Evolutionary conservation across 2,329 filamentous ascomycete species (phyloP).

Genomic region (Fusarium nurragi): DNA sequence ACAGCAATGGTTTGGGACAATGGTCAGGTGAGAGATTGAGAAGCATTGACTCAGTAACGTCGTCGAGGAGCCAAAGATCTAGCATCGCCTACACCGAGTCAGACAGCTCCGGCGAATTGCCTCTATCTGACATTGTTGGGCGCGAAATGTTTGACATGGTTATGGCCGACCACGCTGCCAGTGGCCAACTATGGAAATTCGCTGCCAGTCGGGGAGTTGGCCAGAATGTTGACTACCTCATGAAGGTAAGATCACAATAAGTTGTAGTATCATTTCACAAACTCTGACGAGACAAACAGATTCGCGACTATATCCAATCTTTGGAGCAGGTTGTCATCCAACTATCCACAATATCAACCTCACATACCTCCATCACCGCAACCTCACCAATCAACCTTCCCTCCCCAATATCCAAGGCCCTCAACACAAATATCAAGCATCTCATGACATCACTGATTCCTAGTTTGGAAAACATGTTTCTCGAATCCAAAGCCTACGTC

Average conservation of each 20-base stretch:
- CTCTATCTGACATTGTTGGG: constrained; percentile 59
- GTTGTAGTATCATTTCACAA: too few relatives aligned
- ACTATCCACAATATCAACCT: constrained; percentile 52
- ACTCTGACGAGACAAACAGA: constrained; percentile 34
- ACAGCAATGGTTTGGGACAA: constrained; percentile 18
- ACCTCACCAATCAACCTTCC: constrained; percentile 56
- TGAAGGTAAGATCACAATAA: constrained; percentile 53
- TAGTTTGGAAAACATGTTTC: constrained; percentile 56
- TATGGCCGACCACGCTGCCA: constrained; percentile 59
- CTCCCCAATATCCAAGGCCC: constrained; percentile 50
- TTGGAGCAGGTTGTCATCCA: constrained; percentile 56
- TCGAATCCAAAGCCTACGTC: constrained; percentile 55
- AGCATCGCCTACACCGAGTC: constrained; percentile 43
- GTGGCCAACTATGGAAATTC: constrained; percentile 59
- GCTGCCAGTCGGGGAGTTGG: constrained; percentile 57
- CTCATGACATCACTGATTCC: constrained; percentile 57
- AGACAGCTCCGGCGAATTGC: constrained; percentile 39
- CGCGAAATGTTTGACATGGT: constrained; percentile 61
- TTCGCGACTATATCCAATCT: constrained; percentile 57
- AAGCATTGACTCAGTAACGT: constrained; percentile 44
- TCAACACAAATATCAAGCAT: constrained; percentile 59
- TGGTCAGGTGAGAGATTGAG: constrained; percentile 39
- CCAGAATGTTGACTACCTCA: constrained; percentile 62
- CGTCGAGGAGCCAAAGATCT: constrained; percentile 39
- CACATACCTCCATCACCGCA: constrained; percentile 56